Conservation (phyloP, 495 filamentous ascomycete species). For the Penicillium coprophilum region DNA sequence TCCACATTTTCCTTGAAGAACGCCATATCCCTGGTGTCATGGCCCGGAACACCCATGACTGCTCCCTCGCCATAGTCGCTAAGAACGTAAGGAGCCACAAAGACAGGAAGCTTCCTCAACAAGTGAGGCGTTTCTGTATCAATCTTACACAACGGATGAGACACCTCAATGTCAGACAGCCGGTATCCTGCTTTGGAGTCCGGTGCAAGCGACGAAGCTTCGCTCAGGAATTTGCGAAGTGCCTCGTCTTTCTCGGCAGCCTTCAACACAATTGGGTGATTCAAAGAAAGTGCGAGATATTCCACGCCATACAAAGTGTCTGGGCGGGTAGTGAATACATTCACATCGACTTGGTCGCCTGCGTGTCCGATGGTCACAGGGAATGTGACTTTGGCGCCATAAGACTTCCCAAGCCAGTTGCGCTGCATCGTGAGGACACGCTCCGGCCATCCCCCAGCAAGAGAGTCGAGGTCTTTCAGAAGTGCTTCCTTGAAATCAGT, state of each 20-base stretch:
- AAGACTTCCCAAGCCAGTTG: conserved; percentile 84
- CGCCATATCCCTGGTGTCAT: conserved; percentile 71
- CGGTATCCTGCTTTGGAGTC: conserved; percentile 76
- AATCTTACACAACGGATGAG: conserved; percentile 62
- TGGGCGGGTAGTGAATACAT: conserved; percentile 79
- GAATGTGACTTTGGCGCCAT: conserved; percentile 71
- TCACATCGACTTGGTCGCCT: conserved; percentile 43
- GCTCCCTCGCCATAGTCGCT: conserved; percentile 85
- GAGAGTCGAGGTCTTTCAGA: conserved; percentile 65
- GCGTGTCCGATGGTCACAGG: conserved; percentile 45
- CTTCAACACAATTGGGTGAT: conserved; percentile 66
- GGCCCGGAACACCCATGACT: conserved; percentile 89
- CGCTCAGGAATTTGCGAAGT: conserved; percentile 66
- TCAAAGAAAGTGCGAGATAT: conserved; percentile 74
- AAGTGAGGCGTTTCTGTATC: conserved; percentile 51
- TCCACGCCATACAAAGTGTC: conserved; percentile 85
- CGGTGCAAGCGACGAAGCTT: conserved; percentile 57
- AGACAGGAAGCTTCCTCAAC: conserved; percentile 64
- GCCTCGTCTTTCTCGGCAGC: conserved; percentile 57
- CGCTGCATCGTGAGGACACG: conserved; percentile 78
- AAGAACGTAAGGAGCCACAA: conserved; percentile 81
- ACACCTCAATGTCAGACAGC: conserved; percentile 58
- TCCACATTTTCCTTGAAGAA: conserved; percentile 74
- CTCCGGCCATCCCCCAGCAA: conserved; percentile 74
- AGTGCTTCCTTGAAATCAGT: conserved; percentile 74